Conservation (phyloP, 768 basidiomycete species). For the Tephrocybe sp. region DNA sequence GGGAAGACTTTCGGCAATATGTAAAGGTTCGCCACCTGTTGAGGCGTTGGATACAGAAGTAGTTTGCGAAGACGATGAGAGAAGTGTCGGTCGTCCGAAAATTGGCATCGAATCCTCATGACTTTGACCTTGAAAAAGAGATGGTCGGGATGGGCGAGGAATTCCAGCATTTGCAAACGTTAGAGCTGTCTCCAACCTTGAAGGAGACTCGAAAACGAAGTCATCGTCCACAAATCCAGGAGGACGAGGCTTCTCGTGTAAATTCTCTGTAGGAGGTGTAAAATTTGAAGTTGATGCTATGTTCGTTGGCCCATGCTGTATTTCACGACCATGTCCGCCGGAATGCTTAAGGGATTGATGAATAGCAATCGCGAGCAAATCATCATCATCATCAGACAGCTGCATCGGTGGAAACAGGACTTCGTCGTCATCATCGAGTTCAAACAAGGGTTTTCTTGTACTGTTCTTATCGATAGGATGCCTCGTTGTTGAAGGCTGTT, state of each 20-base stretch:
- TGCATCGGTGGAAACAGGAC: background rate
- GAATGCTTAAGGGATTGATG: slow-evolving; percentile 54
- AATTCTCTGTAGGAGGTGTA: background rate
- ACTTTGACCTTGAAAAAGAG: slow-evolving; percentile 4
- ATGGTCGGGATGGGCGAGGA: slow-evolving; percentile 20
- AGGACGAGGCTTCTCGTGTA: background rate
- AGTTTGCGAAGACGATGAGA: slow-evolving; percentile 18
- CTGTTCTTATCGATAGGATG: slow-evolving; percentile 33
- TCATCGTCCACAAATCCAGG: slow-evolving; percentile 16
- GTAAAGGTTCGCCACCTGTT: too few relatives aligned
- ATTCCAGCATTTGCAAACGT: slow-evolving; percentile 62
- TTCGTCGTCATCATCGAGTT: slow-evolving; percentile 46
- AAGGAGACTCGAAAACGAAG: slow-evolving; percentile 25
- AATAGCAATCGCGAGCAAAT: slow-evolving; percentile 52
- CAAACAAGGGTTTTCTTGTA: slow-evolving; percentile 49
- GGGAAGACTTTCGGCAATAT: too few relatives aligned
- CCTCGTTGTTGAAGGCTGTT: slow-evolving; percentile 29
- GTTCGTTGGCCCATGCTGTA: background rate
- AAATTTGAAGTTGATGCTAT: slow-evolving; percentile 12
- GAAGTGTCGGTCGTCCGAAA: slow-evolving; percentile 29
- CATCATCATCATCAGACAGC: slow-evolving; percentile 41
- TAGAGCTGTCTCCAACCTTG: slow-evolving; percentile 63
- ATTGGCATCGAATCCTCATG: slow-evolving; percentile 12
- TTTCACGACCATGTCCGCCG: background rate
- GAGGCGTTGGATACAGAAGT: too few relatives aligned